These are phyloP conservation scores for Talaromyces sp. DNA, from an alignment of 2,329 filamentous ascomycete genomes.

Conservation along the genomic window DNA sequence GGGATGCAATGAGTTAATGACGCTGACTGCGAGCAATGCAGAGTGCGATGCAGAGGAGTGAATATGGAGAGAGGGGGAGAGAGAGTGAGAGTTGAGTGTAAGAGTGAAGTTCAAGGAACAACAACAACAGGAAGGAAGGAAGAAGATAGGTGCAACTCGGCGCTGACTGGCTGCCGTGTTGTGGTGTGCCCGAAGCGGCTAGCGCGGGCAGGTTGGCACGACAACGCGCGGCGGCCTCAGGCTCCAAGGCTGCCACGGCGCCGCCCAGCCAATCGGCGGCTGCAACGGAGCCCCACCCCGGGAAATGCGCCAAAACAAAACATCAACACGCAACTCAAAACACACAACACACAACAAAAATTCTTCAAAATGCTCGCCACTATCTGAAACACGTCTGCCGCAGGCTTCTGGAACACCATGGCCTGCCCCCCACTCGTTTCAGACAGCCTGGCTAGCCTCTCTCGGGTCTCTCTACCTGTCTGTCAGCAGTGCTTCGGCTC, in stretches of 20 bases:
- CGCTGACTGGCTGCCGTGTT: constrained; percentile 36
- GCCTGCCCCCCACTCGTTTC: not conserved
- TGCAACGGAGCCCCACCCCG: not conserved
- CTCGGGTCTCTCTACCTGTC: too few relatives aligned
- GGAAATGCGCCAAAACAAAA: not conserved
- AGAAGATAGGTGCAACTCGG: not conserved
- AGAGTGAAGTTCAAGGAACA: not conserved
- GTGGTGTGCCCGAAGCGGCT: constrained; percentile 27
- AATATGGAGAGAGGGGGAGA: not conserved
- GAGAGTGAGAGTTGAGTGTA: constrained; percentile 5
- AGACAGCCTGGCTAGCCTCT: not conserved
- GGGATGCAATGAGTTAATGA: constrained; percentile 9
- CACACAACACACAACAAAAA: not conserved
- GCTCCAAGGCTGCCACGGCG: not conserved
- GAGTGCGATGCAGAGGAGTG: constrained; percentile 14
- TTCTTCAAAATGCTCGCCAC: not conserved
- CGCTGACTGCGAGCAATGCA: constrained; percentile 7
- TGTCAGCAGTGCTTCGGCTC: not conserved
- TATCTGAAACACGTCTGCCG: not conserved
- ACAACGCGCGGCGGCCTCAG: constrained; percentile 31
- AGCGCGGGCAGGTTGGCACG: constrained; percentile 33
- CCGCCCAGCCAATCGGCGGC: not conserved
- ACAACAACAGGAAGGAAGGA: not conserved
- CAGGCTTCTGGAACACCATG: not conserved
- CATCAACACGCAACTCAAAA: not conserved